Percentiles rank a stretch among this genome's conserved stretches.
Evolutionary conservation across 129 eudicot genomes (phyloP).

Genomic region (Flaveria trinervia): DNA sequence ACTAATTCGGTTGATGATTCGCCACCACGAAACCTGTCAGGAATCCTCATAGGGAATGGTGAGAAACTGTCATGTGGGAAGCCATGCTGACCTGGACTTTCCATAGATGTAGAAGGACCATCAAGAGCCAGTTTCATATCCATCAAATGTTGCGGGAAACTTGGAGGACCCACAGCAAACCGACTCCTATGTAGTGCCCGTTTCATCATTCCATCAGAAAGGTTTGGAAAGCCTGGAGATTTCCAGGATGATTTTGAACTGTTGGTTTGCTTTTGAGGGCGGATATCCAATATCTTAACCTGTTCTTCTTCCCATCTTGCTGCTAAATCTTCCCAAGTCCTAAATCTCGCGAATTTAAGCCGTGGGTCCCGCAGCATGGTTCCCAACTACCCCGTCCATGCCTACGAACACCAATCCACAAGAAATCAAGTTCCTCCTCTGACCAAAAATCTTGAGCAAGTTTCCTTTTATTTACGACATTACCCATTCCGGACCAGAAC

Average conservation of each 20-base stretch:
- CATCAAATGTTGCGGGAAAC: slow-evolving; percentile 63
- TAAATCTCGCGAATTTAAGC: slow-evolving; percentile 66
- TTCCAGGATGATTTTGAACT: slow-evolving; percentile 44
- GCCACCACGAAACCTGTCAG: slow-evolving; percentile 42
- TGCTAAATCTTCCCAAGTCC: slow-evolving; percentile 66
- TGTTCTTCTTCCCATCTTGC: slow-evolving; percentile 92
- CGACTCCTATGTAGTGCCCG: slow-evolving; percentile 62
- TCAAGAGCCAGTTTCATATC: slow-evolving; percentile 84
- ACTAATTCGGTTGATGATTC: slow-evolving; percentile 47
- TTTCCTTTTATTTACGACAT: slow-evolving; percentile 42
- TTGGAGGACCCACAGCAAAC: slow-evolving; percentile 45
- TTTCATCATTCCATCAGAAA: slow-evolving; percentile 81
- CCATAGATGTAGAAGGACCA: slow-evolving; percentile 45
- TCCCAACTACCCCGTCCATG: slow-evolving; percentile 92
- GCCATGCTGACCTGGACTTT: slow-evolving; percentile 41
- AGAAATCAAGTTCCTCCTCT: slow-evolving; percentile 90
- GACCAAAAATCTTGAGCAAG: slow-evolving; percentile 70
- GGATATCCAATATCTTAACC: slow-evolving; percentile 55
- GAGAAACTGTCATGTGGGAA: slow-evolving; percentile 16
- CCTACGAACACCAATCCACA: slow-evolving; percentile 96
- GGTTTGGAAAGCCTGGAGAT: slow-evolving; percentile 46
- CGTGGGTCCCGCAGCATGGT: slow-evolving; percentile 74
- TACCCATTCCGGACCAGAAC: slow-evolving; percentile 56
- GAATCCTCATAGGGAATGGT: slow-evolving; percentile 43
- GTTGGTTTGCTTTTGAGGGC: slow-evolving; percentile 34